Evolutionary conservation across 768 basidiomycete genomes (phyloP), one percentile per base, ranked within the genome.

Genomic region (Boletus rufocinnamomeus): DNA sequence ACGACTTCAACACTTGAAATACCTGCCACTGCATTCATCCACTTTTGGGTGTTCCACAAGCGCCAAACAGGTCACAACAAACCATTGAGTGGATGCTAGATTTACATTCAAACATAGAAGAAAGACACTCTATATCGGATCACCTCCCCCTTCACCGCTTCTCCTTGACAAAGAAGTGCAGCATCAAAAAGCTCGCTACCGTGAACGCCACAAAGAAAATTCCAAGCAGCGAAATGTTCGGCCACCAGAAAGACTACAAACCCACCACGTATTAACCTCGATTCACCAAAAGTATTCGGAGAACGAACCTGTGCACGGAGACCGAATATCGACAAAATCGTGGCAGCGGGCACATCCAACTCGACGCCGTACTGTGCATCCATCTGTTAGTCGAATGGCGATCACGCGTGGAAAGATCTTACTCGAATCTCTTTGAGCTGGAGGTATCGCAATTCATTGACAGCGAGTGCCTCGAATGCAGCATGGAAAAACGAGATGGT

Each of bases 401-500:
- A 57, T 21, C 10, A 45, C 41, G 9, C n/a, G 8, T n/a, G 17
- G 3, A 47, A n/a, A 27, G 37, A 37, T 63, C 86, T 56, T 54
- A 93, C 92, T 80, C 90, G 92, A 63, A 87, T 83, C 69, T 99
- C 93, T 71, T 93, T 93, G 37, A 99, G 78, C 68, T 95, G 92
- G 30, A 98, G 76, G 74, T 97, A 98, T 50, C 95, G 81, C 57
- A 99, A 78, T 73, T 99, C 97, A 70, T 98, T 99, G 57, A 99
- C 97, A n/a, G 95, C 87, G 40, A 99, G 82, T 1, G 92, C 95
- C 75, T 99, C 97, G 64, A 95, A 98, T 0, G 93, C 97, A 25
- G 97, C 96, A 76, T 99, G 97, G 87, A 97, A 99, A 82, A 98
- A 98, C 6, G 95, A 97, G 7, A 92, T 69, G 0, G 89, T 94